Conservation (phyloP, 148 eudicot species). For the Fagopyrum tataricum region DNA sequence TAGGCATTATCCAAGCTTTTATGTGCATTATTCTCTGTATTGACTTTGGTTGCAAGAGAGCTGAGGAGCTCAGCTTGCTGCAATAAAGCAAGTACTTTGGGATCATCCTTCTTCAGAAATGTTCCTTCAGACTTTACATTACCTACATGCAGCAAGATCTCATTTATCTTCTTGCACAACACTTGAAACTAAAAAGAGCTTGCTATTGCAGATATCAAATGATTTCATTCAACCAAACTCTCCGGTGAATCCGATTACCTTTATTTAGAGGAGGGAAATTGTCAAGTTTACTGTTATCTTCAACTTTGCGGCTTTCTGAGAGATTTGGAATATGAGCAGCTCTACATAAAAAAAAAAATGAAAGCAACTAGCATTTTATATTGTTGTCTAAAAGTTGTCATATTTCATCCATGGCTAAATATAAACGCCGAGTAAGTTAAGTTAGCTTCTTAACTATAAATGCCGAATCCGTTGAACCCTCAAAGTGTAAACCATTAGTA, state of each 20-base stretch:
- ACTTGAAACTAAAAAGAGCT: background rate
- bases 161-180: background rate
- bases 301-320: conserved; percentile 37
- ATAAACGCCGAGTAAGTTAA: conserved; percentile 23
- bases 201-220: conserved; percentile 18
- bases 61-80: conserved; percentile 92
- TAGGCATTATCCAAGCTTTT: conserved; percentile 93
- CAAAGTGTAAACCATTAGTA: conserved; percentile 21
- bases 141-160: conserved; percentile 17
- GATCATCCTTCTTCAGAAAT: conserved; percentile 75
- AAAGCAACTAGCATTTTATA: background rate
- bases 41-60: conserved; percentile 83
- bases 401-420: background rate
- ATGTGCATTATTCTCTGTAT: conserved; percentile 49
- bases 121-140: conserved; percentile 49
- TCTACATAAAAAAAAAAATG: conserved; percentile 24
- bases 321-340: conserved; percentile 39
- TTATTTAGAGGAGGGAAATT: conserved; percentile 22
- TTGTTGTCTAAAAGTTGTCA: background rate
- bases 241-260: conserved; percentile 20
- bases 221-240: conserved; percentile 39
- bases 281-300: conserved; percentile 26
- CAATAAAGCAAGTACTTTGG: conserved; percentile 63
- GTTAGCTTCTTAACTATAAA: conserved; percentile 51
- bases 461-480: conserved; percentile 27